phyloP scores from a whole-genome alignment of 2,329 filamentous ascomycete species.

The Colletotrichum costaricense region DNA sequence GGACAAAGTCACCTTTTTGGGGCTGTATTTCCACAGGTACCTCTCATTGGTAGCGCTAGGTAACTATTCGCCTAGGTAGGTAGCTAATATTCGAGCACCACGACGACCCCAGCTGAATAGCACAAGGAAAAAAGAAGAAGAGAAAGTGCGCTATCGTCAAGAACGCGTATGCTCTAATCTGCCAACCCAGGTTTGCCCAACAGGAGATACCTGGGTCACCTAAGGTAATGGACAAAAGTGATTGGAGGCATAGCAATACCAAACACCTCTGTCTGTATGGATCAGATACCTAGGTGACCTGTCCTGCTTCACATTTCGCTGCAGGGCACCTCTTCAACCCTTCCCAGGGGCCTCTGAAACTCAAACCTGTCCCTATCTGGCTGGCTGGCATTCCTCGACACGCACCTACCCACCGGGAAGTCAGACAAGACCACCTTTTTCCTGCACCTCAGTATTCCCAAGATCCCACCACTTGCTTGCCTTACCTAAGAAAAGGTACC shows the following conservation, averaged over 20 bases:
- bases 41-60: not conserved
- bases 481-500: not conserved
- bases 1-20: not conserved
- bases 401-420: slow-evolving; percentile 16
- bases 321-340: slow-evolving; percentile 17
- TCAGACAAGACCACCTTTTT: slow-evolving; percentile 9
- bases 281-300: not conserved
- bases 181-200: not conserved
- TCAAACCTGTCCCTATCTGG: slow-evolving; percentile 35
- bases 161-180: not conserved
- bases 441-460: slow-evolving; percentile 1
- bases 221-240: no score
- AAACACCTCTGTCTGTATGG: not conserved
- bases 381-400: slow-evolving; percentile 22
- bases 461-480: not conserved
- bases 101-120: not conserved
- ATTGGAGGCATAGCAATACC: not conserved
- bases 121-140: not conserved
- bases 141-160: not conserved
- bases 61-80: not conserved
- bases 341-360: slow-evolving; percentile 34
- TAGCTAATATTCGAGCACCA: not conserved
- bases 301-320: slow-evolving; percentile 4
- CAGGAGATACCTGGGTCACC: not conserved
- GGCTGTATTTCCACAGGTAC: not conserved